Evolutionary conservation across 108 stramenopile species (phyloP), one percentile per base, ranked within the genome.

Genomic region (Seminavis robusta): DNA sequence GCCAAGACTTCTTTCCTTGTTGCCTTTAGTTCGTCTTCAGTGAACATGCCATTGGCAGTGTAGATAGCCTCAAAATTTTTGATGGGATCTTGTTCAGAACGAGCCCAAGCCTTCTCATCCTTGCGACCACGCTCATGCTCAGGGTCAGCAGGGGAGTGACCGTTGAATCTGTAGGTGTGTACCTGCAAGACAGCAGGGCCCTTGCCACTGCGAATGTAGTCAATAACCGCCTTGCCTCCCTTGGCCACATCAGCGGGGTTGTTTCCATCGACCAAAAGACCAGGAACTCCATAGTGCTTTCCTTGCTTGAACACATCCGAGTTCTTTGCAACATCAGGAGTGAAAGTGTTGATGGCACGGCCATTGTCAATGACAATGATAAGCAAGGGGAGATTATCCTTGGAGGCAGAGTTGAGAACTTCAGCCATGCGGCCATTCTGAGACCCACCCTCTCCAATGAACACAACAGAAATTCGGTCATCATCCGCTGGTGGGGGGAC

Each of bases 121-220:
- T 98, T 98, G 47, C 97, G 92, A 11, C 97, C 97, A 48, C 97
- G 83, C 73, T 98, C 97, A 64, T 98, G 97, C 69, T 98, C 97
- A 27, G 97, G 97, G 59, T 98, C 97, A 15, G 97, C 97, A 21
- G 97, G 97, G 20, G 95, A 96, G 71, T 98, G 97, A 15, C 97
- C 97, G 59, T 95, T 92, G 88, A 98, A 96, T 33, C 97, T 81
- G 76, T 97, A 98, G 37, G 97, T 98, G 62, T 98, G 97, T 13
- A 98, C 92, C 73, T 98, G 94, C 30, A 98, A 70, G 58, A 98
- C 89, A 25, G 97, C 97, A 19, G 97, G 94, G 25, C 95, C 95
- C 47, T 95, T 95, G 47, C 88, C 90, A 49, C 65, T 69, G 15
- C 97, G 86, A 36, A 96, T 92, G 74, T 98, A 94, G 63, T 98